Evolutionary conservation across 495 filamentous ascomycete genomes (phyloP), one percentile per base, ranked within the genome.

Genomic region (Acidomyces sp.): DNA sequence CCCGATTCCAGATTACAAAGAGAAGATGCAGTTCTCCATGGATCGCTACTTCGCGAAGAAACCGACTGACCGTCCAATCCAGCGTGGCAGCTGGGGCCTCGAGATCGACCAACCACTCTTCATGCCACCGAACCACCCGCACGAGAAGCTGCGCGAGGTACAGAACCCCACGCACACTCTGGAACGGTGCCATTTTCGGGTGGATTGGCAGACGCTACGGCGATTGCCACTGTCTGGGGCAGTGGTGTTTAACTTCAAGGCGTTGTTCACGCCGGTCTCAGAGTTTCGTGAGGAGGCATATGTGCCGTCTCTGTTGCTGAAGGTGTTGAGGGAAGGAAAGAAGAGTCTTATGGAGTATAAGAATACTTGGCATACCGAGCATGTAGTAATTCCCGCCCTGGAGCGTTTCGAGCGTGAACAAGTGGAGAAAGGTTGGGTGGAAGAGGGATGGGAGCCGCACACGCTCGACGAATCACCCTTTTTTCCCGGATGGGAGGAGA

Each of bases 241-340:
- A 0, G 62, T 94, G 6, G 71, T 84, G 2, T 93, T 94, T 62
- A 94, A 93, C 55, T 94, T 87, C 72, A 93, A 90, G 55, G 86
- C 78, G 0, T 56, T 93, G 0, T 93, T 94, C 62, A 90, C 84
- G 2, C 80, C 80, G 0, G 57, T 93, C 0, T 54, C 63, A 13
- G 76, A 82, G 49, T 76, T 94, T 45, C 63, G 77, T 0, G 70
- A 82, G 33, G 86, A 94, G 52, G 71, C 80, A 15, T 78, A 75
- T 28, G 61, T 93, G 2, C 86, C 86, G 0, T 68, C 67, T 12
- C 56, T 93, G 18, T 24, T 86, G 17, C 54, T 69, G 0, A 82
- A 78, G 62, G 57, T 92, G 6, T 45, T 92, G 41, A 72, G 60
- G 37, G 75, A 82, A 34, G 85, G 80, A 3, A 88, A 88, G 63